Conservation (phyloP, 73 alveolate species). For the Paramecium sexaurelia region DNA sequence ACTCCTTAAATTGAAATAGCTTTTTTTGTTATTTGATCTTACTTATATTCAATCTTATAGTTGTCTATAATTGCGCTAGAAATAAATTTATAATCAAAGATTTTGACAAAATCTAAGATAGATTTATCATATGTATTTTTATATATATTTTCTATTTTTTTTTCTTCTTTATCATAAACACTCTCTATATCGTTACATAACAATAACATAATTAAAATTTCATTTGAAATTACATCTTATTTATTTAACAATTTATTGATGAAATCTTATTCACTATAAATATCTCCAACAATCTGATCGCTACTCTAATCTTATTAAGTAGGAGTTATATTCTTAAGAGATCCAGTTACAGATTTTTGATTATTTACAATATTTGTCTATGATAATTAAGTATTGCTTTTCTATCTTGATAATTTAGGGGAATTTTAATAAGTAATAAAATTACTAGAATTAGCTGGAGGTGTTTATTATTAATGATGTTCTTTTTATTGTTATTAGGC, state of each 20-base stretch:
- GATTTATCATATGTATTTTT: not conserved
- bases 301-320: not conserved
- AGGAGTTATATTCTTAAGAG: not conserved
- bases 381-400: not conserved
- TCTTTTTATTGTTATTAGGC: not conserved
- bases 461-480: not conserved
- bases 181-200: not conserved
- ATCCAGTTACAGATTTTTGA: not conserved
- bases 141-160: not conserved
- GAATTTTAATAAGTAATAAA: not conserved
- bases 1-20: conserved; percentile 14
- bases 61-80: not conserved
- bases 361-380: not conserved
- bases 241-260: not conserved
- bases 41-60: conserved; percentile 5
- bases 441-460: not conserved
- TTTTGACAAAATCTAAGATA: conserved; percentile 4
- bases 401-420: not conserved
- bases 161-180: not conserved
- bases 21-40: not conserved
- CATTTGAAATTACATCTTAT: not conserved
- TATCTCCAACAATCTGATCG: conserved; percentile 6
- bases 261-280: not conserved
- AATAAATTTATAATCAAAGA: conserved; percentile 15
- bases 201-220: conserved; percentile 1